Percentiles rank a stretch among this genome's conserved stretches.
Evolutionary conservation across 2,329 filamentous ascomycete species (phyloP).

Genomic region (Neonectria sp.): DNA sequence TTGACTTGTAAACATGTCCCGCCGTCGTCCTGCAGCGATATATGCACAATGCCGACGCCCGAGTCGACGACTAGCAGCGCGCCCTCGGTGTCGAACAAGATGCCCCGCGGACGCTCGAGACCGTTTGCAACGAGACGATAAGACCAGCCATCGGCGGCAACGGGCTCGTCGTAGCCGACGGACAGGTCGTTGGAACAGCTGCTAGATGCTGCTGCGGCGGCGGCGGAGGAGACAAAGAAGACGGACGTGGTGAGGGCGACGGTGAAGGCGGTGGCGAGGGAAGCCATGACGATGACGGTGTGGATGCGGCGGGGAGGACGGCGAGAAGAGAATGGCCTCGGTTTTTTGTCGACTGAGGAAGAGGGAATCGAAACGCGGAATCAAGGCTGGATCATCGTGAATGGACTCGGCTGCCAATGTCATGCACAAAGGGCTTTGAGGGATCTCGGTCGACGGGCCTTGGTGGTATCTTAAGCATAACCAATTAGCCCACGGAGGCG

Average conservation of each 20-base stretch:
- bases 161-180: constrained; percentile 55
- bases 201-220: background rate
- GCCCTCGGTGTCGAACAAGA: constrained; percentile 62
- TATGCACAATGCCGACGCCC: constrained; percentile 58
- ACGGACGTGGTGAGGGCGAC: background rate
- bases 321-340: constrained; percentile 1
- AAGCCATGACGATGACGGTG: constrained; percentile 12
- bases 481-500: background rate
- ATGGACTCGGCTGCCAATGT: background rate
- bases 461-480: background rate
- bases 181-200: constrained; percentile 54
- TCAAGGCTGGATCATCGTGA: constrained; percentile 17
- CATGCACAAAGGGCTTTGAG: background rate
- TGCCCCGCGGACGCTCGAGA: constrained; percentile 59
- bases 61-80: constrained; percentile 63
- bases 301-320: background rate
- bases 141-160: constrained; percentile 60
- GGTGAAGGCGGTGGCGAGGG: constrained; percentile 14
- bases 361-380: background rate
- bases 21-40: constrained; percentile 59
- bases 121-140: constrained; percentile 60
- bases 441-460: background rate
- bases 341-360: background rate
- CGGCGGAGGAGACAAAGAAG: constrained; percentile 8
- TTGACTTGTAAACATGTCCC: constrained; percentile 58